These are phyloP conservation scores for Aspergillus tubingensis DNA, from an alignment of 2,329 filamentous ascomycete genomes.

Conservation along the genomic window DNA sequence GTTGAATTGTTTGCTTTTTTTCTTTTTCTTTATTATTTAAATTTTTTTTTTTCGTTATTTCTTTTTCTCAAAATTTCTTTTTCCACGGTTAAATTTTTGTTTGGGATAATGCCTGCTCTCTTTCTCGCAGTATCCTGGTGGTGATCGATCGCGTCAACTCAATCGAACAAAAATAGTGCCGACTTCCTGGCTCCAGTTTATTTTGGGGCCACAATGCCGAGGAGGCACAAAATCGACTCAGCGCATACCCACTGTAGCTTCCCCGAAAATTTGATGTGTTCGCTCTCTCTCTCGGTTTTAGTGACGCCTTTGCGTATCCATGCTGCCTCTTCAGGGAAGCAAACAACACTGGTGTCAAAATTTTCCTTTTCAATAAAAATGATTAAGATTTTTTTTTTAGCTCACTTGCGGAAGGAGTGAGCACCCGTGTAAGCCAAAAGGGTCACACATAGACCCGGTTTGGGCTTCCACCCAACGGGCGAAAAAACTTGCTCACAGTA, in stretches of 20 bases:
- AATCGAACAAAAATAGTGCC: neutral
- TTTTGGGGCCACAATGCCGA: neutral
- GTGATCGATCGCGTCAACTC: conserved; percentile 3
- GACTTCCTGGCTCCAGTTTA: neutral
- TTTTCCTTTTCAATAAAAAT: no score
- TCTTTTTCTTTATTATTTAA: no score
- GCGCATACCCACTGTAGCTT: neutral
- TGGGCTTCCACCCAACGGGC: conserved; percentile 13
- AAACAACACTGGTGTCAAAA: neutral
- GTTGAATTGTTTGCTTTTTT: neutral
- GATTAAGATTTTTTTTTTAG: neutral
- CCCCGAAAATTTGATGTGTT: neutral
- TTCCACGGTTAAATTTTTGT: no score
- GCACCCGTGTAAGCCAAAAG: conserved; percentile 13
- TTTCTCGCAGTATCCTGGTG: neutral
- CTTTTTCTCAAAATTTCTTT: neutral
- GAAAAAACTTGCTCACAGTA: neutral
- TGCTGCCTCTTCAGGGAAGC: neutral
- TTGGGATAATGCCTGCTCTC: neutral
- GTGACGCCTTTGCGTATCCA: neutral
- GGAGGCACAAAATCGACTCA: neutral
- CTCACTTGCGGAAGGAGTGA: conserved; percentile 8
- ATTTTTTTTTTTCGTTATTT: no score
- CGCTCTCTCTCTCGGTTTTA: neutral
- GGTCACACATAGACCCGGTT: conserved; percentile 21